A percentile compares a stretch with the other conserved stretches of the same genome.
These are phyloP conservation scores for Porphyrellus cyaneotinctus DNA, from an alignment of 768 basidiomycete genomes.

Conservation along the genomic window DNA sequence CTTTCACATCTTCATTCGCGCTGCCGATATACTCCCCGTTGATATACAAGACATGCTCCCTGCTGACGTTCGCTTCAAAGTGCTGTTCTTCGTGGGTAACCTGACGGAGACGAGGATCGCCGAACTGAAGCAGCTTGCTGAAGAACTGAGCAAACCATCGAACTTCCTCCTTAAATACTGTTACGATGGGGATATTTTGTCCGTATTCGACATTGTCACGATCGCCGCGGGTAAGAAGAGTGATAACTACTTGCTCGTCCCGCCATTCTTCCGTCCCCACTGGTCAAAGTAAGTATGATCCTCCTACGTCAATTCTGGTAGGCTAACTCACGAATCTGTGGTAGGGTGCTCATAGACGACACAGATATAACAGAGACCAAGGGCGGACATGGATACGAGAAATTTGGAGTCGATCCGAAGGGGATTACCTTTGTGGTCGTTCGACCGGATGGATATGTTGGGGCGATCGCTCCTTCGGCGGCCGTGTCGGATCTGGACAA, in stretches of 20 bases:
- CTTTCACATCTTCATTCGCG: neutral
- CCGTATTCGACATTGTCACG: neutral
- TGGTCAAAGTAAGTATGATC: slow-evolving; percentile 43
- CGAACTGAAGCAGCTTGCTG: neutral
- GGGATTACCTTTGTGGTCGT: slow-evolving; percentile 34
- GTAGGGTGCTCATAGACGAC: slow-evolving; percentile 36
- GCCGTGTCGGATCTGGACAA: slow-evolving; percentile 2
- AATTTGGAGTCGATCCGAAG: slow-evolving; percentile 29
- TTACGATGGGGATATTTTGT: neutral
- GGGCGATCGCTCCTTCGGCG: slow-evolving; percentile 27
- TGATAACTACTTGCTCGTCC: neutral
- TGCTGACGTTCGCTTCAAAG: neutral
- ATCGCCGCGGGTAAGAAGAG: neutral
- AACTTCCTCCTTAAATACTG: neutral
- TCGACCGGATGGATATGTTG: slow-evolving; percentile 40
- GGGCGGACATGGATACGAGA: slow-evolving; percentile 34
- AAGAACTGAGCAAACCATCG: neutral
- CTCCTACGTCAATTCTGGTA: neutral
- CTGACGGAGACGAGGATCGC: neutral
- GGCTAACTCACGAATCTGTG: neutral
- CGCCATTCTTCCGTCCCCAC: slow-evolving; percentile 32
- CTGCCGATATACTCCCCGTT: neutral
- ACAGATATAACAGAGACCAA: slow-evolving; percentile 12
- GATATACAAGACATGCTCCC: slow-evolving; percentile 2
- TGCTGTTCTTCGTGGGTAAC: neutral